A percentile compares a stretch with the other conserved stretches of the same genome.
Evolutionary conservation across 768 basidiomycete genomes (phyloP).

Genomic region (Glaciozyma antarctica): DNA sequence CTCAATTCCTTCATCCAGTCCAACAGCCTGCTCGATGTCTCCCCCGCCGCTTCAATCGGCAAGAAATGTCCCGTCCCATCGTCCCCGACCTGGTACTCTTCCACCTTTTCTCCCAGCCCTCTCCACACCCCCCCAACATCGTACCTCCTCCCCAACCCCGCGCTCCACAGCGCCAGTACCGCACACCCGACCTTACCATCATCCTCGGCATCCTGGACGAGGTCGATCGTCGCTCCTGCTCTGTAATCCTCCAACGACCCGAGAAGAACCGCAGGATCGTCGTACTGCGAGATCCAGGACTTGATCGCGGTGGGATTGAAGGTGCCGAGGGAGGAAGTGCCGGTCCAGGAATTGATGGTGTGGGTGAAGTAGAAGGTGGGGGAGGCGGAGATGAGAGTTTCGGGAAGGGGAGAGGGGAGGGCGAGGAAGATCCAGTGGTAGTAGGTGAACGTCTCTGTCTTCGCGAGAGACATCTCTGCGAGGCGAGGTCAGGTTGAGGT

Average conservation of each 20-base stretch:
- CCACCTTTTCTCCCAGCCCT: neutral
- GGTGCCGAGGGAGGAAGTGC: neutral
- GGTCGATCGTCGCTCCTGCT: conserved; percentile 38
- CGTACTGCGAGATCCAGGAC: neutral
- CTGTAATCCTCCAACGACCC: conserved; percentile 38
- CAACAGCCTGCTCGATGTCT: neutral
- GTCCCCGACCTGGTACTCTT: neutral
- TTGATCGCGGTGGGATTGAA: neutral
- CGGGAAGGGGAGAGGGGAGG: neutral
- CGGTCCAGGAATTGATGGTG: conserved; percentile 6
- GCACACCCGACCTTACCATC: conserved; percentile 2
- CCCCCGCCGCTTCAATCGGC: conserved; percentile 5
- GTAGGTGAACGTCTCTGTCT: neutral
- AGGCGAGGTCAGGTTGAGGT: neutral
- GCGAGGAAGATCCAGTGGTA: conserved; percentile 12
- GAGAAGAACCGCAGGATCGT: neutral
- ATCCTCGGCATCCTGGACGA: conserved; percentile 36
- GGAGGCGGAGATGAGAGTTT: conserved; percentile 1
- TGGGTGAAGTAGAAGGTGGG: neutral
- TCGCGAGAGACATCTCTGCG: neutral
- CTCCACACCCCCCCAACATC: neutral
- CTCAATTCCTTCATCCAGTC: neutral
- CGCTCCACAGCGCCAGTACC: conserved; percentile 4
- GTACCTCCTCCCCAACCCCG: neutral
- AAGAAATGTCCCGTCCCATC: neutral